Evolutionary conservation across 1,284 basidiomycete species (phyloP).

Genomic region (Malassezia sympodialis): DNA sequence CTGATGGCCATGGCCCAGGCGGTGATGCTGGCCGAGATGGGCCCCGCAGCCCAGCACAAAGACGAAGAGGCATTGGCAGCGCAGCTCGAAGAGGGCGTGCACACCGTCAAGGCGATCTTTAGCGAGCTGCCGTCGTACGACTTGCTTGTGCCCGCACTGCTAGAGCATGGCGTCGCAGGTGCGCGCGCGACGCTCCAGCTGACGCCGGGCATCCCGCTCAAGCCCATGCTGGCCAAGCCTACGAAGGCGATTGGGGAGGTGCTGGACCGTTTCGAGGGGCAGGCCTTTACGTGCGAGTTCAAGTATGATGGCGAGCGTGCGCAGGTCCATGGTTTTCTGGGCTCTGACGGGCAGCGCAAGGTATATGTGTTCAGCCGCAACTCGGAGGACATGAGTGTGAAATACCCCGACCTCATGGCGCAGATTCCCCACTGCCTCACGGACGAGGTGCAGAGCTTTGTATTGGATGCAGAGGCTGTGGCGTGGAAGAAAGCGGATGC

Average conservation of each 20-base stretch:
- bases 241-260: constrained; percentile 99
- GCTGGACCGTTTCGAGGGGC: constrained; percentile 88
- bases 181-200: constrained; percentile 72
- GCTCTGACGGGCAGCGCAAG: constrained; percentile 52
- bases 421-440: constrained; percentile 64
- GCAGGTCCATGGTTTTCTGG: constrained; percentile 52
- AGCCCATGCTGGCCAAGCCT: constrained; percentile 99
- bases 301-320: constrained; percentile 99
- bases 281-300: constrained; percentile 96
- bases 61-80: constrained; percentile 61
- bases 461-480: constrained; percentile 90
- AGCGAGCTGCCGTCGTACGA: constrained; percentile 93
- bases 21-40: constrained; percentile 28
- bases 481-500: constrained; percentile 65
- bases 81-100: constrained; percentile 68
- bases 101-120: constrained; percentile 78
- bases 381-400: constrained; percentile 98
- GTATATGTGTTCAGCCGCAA: constrained; percentile 77
- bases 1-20: constrained; percentile 41
- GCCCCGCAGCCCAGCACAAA: constrained; percentile 54
- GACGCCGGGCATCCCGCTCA: constrained; percentile 82
- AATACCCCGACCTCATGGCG: constrained; percentile 92
- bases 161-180: constrained; percentile 65
- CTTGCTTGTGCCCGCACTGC: constrained; percentile 78
- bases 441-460: constrained; percentile 68